Evolutionary conservation across 2,329 filamentous ascomycete genomes (phyloP), one percentile per base, ranked within the genome.

Genomic region (Aureobasidium subglaciale): DNA sequence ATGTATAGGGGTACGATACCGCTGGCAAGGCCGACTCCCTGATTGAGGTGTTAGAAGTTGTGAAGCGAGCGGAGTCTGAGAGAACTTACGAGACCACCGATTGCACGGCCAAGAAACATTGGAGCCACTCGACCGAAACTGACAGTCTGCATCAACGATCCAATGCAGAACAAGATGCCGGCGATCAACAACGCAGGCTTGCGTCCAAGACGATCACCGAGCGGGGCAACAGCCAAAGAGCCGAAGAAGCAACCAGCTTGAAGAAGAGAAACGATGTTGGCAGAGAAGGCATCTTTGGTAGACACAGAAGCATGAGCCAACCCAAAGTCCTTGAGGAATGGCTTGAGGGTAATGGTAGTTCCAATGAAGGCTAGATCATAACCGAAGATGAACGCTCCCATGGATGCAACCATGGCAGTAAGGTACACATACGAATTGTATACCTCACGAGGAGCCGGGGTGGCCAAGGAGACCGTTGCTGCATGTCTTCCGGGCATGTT

Each of bases 81-180:
- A 16, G 10, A 27, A 49, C 56, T 56, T 18, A 60, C 59, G 24
- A 61, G 27, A 32, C 58, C 60, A 37, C 56, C 59, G 30, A 61
- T 52, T 18, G 52, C 56, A 25, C 59, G 49, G 5, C 59, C 59
- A 3, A 75, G 75, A 15, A 76, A 60, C 11, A 76, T 66, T 58
- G 78, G 77, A 35, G 77, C 61, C 6, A 70, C 60, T 50, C 76
- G 73, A 22, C 73, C 71, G 55, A 73, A 65, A 58, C 77, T 73
- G 13, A 81, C 70, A 11, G 76, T 76, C 72, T 59, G 58, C 58
- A 61, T 61, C 10, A 61, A 20, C 9, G 58, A 61, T 4, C 59
- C 58, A 32, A 58, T 52, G 42, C 50, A 53, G 34, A 61, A 60
- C 2, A 57, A 5, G 16, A 60, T 10, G 3, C 58, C 59, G 10